phyloP scores from a whole-genome alignment of 305 asterid species.

The Fraxinus latifolia region DNA sequence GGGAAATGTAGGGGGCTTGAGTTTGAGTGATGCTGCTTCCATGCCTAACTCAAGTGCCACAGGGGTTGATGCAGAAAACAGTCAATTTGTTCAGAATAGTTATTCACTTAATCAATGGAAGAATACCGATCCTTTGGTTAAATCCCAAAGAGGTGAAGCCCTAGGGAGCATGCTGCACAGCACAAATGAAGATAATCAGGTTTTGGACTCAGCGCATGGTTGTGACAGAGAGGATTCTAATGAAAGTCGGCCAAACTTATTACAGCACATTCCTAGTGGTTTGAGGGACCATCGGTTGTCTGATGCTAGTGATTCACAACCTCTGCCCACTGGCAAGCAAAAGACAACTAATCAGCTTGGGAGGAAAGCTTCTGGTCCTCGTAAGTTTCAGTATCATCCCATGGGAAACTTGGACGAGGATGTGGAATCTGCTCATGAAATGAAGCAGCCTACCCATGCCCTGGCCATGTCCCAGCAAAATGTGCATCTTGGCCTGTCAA shows the following conservation, averaged over 20 bases:
- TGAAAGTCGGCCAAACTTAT: slow-evolving; percentile 64
- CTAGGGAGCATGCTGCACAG: slow-evolving; percentile 42
- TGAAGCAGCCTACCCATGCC: slow-evolving; percentile 44
- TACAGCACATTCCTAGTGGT: slow-evolving; percentile 61
- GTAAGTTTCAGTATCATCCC: slow-evolving; percentile 83
- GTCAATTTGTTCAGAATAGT: slow-evolving; percentile 42
- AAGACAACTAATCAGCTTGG: slow-evolving; percentile 50
- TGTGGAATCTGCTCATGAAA: slow-evolving; percentile 39
- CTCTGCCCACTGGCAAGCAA: slow-evolving; percentile 54
- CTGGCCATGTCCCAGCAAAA: slow-evolving; percentile 43
- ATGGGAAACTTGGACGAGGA: slow-evolving; percentile 76
- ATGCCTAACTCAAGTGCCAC: slow-evolving; percentile 34
- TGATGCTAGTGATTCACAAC: slow-evolving; percentile 56
- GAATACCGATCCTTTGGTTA: slow-evolving; percentile 41
- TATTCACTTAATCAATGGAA: slow-evolving; percentile 57
- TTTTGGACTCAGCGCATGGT: slow-evolving; percentile 28
- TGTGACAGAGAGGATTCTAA: slow-evolving; percentile 52
- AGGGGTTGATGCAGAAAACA: slow-evolving; percentile 40
- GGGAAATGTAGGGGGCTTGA: slow-evolving; percentile 40
- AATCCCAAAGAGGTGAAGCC: slow-evolving; percentile 45
- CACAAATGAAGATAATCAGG: slow-evolving; percentile 39
- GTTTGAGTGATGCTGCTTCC: slow-evolving; percentile 41
- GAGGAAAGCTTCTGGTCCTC: slow-evolving; percentile 50
- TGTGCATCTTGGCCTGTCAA: slow-evolving; percentile 46
- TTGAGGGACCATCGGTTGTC: slow-evolving; percentile 46